Evolutionary conservation across 169 alveolate species (phyloP), one percentile per base, ranked within the genome.

Genomic region (Plasmodium gaboni): DNA sequence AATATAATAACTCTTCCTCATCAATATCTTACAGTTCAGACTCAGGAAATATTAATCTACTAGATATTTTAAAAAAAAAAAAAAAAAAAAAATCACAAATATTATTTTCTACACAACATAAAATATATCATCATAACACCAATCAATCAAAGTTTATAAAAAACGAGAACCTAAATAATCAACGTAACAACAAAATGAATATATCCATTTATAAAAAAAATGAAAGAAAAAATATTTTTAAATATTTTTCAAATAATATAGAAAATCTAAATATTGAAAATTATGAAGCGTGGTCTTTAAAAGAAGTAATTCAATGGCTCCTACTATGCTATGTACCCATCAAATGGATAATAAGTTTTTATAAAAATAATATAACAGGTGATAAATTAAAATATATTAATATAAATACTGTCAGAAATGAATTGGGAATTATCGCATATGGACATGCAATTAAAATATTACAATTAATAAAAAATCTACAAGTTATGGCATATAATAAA

Each of bases 301-400:
- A 22, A 71, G 63, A 80, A 68, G 83, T 80, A 50, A 83, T 68
- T 38, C 90, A 68, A 1, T 80, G 90, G 90, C 83, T 80, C n/a
- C 19, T 44, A 3, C 28, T 68, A 5, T 68, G 90, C 46, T 68
- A 67, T 68, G 85, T 60, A 12, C 83, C 90, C 17, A 67, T 80
- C 6, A 80, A 80, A 42, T 80, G 83, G 80, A 38, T 67, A 53
- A 17, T 72, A 28, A 24, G 55, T 0, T 15, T 68, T 80, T 80
- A 80, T 72, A 80, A 60, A 80, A 80, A 68, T 80, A 80, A 80
- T 46, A 61, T 80, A 10, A 68, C 55, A 4, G 90, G 90, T 0
- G 1, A 19, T 17, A 68, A 10, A 28, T 65, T 80, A 12, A 63
- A 80, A 17, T 5, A 28, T 17, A n/a, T 80, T 12, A 68, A 80